Evolutionary conservation across 2,329 filamentous ascomycete species (phyloP), one percentile per base, ranked within the genome.

Genomic region (Epichloe hybrida): DNA sequence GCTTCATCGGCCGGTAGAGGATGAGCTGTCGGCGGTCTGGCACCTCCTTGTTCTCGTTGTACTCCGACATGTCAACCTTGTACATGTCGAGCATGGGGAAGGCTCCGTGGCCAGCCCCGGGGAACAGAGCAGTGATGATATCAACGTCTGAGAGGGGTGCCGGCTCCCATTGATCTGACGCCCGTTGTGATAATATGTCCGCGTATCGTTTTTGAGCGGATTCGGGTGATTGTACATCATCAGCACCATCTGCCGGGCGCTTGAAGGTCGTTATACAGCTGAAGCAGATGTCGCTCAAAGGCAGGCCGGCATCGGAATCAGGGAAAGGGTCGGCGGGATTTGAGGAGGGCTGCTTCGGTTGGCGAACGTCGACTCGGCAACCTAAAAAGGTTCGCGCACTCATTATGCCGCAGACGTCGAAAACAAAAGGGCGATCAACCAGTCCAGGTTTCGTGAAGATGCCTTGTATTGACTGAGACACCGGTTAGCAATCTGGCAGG

Each of bases 201-300:
- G 63, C 64, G 53, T 70, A 78, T 3, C 73, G 68, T 7, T 61
- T 43, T 50, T 76, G 73, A 0, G 67, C 64, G 0, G 75, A 58
- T 3, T 42, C 41, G 1, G 54, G 39, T 15, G 69, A 67, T 49
- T 77, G 72, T 1, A 62, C 57, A 6, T 67, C 61, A 35, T 68
- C 61, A 3, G 67, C 64, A 0, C 62, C 64, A 3, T 63, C 53
- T 41, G 66, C 62, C 3, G 68, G 60, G 5, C 68, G 64, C 51
- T 77, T 75, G 59, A 80, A 76, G 2, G 76, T 78, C 38, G 73
- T 68, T 7, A 79, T 61, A 40, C 73, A 74, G 11, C 69, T 72
- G 59, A 79, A 77, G 58, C 70, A 73, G 4, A 74, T 66, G 3
- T 67, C 64, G 1, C 67, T 67, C 0, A 73, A 61, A 5, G 67